These are phyloP conservation scores for Saxophila tyrrhenica DNA, from an alignment of 495 filamentous ascomycete genomes.

Conservation along the genomic window DNA sequence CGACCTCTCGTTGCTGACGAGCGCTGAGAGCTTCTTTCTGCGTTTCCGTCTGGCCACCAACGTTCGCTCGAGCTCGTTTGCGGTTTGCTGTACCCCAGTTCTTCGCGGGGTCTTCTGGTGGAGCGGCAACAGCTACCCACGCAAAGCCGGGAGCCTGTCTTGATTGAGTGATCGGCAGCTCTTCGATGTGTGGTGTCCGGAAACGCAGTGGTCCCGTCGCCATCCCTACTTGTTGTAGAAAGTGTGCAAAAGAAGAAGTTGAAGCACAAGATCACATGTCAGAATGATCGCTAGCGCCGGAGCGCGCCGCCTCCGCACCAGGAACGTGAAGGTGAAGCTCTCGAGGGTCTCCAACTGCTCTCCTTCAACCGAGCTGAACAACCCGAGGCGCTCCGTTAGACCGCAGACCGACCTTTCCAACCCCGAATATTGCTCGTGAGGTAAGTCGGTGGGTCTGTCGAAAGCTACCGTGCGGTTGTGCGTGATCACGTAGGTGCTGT, in stretches of 20 bases:
- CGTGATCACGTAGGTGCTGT: neutral
- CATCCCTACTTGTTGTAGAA: slow-evolving; percentile 4
- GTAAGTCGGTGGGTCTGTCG: neutral
- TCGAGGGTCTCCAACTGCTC: no score
- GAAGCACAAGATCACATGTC: neutral
- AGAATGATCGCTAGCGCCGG: no score
- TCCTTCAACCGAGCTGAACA: neutral
- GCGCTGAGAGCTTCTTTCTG: slow-evolving; percentile 51
- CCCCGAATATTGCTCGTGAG: neutral
- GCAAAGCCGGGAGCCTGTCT: slow-evolving; percentile 71
- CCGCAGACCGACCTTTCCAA: neutral
- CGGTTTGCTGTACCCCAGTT: slow-evolving; percentile 41
- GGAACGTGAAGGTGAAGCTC: slow-evolving; percentile 7
- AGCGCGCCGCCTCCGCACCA: no score
- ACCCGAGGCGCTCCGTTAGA: neutral
- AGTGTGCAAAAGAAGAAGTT: no score
- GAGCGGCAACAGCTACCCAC: slow-evolving; percentile 68
- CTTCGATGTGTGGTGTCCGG: slow-evolving; percentile 56
- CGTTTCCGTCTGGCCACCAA: slow-evolving; percentile 12
- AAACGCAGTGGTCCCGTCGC: slow-evolving; percentile 19
- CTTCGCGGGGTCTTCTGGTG: slow-evolving; percentile 43
- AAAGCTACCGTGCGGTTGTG: neutral
- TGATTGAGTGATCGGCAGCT: slow-evolving; percentile 57
- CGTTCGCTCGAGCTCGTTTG: slow-evolving; percentile 42
- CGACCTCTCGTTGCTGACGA: slow-evolving; percentile 62